These are phyloP conservation scores for Tylopilus cervinicoccineus DNA, from an alignment of 768 basidiomycete species.

Conservation along the genomic window DNA sequence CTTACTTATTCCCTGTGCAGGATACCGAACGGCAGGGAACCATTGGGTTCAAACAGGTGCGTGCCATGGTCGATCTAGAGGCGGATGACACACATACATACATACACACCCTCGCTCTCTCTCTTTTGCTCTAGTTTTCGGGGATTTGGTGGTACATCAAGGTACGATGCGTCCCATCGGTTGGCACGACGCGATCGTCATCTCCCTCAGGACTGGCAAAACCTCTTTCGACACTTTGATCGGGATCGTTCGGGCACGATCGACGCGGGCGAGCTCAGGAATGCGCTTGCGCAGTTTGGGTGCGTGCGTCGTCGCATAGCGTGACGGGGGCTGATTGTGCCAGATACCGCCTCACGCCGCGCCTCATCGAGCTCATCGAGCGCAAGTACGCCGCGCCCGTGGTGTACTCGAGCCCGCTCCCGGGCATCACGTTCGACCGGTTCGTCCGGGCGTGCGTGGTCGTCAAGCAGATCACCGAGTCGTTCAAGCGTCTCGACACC, in stretches of 20 bases:
- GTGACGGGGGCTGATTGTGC: not conserved
- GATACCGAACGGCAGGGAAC: conserved; percentile 75
- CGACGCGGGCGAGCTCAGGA: conserved; percentile 60
- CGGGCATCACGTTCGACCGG: conserved; percentile 79
- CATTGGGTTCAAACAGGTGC: conserved; percentile 74
- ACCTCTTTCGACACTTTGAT: conserved; percentile 80
- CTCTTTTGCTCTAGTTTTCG: conserved; percentile 42
- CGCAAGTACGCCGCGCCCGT: conserved; percentile 65
- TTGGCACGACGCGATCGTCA: not conserved
- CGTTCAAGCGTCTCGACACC: conserved; percentile 62
- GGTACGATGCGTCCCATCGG: conserved; percentile 22
- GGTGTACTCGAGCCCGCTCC: conserved; percentile 30
- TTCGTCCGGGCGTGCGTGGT: conserved; percentile 85
- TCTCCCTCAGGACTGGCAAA: conserved; percentile 66
- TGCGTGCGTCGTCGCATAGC: conserved; percentile 21
- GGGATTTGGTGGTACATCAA: conserved; percentile 85
- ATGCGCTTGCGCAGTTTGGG: conserved; percentile 75
- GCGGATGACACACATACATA: not conserved
- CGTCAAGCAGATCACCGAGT: conserved; percentile 72
- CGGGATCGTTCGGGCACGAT: conserved; percentile 80
- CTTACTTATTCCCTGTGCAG: conserved; percentile 28
- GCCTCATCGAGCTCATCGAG: conserved; percentile 60
- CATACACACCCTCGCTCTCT: not conserved
- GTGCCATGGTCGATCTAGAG: conserved; percentile 9
- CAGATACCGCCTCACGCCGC: conserved; percentile 64